These are phyloP conservation scores for Hygrocybe punicea DNA, from an alignment of 768 basidiomycete genomes.

Conservation along the genomic window DNA sequence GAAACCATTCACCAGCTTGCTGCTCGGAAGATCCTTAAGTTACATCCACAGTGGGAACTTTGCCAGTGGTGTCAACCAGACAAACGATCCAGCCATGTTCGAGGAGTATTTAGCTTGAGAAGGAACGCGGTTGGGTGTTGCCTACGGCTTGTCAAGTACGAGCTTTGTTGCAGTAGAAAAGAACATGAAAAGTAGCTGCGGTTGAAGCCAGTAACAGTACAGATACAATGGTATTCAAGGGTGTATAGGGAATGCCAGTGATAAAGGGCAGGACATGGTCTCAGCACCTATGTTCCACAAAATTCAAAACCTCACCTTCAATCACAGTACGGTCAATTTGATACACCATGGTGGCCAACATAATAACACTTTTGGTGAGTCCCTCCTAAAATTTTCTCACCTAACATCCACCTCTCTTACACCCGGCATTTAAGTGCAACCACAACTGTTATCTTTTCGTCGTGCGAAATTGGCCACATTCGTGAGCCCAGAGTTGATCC, in stretches of 20 bases:
- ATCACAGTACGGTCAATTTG: neutral
- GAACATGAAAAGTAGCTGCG: neutral
- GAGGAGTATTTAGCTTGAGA: neutral
- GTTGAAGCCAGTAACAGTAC: neutral
- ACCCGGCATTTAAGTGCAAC: too few species aligned
- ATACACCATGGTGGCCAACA: neutral
- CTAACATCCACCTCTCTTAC: too few species aligned
- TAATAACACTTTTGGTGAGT: neutral
- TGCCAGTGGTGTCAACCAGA: neutral
- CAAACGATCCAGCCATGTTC: neutral
- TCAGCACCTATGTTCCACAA: neutral
- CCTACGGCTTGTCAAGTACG: slow-evolving; percentile 2
- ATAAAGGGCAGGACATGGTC: neutral
- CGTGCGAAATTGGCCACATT: too few species aligned
- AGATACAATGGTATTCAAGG: neutral
- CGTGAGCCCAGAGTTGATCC: too few species aligned
- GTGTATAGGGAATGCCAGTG: neutral
- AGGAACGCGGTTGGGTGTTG: neutral
- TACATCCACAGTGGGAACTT: slow-evolving; percentile 3
- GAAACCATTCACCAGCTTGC: slow-evolving; percentile 4
- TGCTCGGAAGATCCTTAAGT: slow-evolving; percentile 2
- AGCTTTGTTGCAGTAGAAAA: slow-evolving; percentile 6
- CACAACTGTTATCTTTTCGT: too few species aligned
- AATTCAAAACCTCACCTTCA: neutral
- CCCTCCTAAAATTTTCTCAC: too few species aligned